Conservation (phyloP, 345 rosid genomes). For the Mangifera indica region DNA sequence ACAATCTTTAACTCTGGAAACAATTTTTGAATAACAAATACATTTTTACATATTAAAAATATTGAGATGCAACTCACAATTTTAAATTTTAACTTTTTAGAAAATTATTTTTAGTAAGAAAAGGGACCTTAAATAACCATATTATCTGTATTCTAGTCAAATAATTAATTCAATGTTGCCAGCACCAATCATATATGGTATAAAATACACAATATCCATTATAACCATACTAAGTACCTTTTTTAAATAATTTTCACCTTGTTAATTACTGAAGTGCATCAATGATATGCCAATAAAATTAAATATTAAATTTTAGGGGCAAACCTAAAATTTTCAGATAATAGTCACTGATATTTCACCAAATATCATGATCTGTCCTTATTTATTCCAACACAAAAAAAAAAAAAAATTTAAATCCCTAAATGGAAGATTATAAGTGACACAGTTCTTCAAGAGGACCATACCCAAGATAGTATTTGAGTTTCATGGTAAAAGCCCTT, state of each 20-base stretch:
- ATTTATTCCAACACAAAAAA: not conserved
- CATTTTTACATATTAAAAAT: too few species aligned
- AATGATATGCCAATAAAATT: not conserved
- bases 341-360: not conserved
- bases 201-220: not conserved
- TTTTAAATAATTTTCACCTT: not conserved
- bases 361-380: not conserved
- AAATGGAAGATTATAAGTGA: not conserved
- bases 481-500: conserved; percentile 98
- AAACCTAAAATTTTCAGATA: not conserved
- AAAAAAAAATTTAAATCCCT: not conserved
- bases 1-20: too few species aligned
- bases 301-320: not conserved
- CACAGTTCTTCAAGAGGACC: conserved; percentile 18
- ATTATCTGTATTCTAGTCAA: not conserved
- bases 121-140: not conserved
- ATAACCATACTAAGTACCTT: not conserved
- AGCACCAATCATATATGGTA: not conserved
- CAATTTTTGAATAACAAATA: too few species aligned
- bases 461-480: conserved; percentile 93
- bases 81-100: too few species aligned
- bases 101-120: too few species aligned
- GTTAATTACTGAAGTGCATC: not conserved
- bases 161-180: not conserved
- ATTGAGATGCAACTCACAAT: too few species aligned